Conservation (phyloP, 371 early-diverging fungal species). For the Ordospora colligata region DNA sequence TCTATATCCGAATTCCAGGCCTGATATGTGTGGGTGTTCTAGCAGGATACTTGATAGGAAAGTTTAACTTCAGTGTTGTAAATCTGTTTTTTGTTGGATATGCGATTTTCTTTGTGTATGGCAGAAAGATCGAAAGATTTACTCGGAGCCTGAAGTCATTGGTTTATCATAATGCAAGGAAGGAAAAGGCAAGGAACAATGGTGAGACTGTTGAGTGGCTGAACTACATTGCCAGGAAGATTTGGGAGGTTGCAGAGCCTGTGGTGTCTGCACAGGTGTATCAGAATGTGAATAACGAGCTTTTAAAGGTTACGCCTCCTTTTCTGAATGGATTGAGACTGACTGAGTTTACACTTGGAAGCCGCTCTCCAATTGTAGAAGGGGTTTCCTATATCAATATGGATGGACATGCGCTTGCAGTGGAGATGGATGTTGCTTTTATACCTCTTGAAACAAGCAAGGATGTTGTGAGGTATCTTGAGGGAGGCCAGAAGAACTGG, state of each 20-base stretch:
- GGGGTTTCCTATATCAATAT: constrained; percentile 67
- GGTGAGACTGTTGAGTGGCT: constrained; percentile 85
- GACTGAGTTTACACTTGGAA: constrained; percentile 84
- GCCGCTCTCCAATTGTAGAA: constrained; percentile 78
- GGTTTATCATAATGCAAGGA: constrained; percentile 44
- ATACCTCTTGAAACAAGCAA: constrained; percentile 62
- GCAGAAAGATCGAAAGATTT: constrained; percentile 51
- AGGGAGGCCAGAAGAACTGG: constrained; percentile 64
- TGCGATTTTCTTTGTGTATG: constrained; percentile 52
- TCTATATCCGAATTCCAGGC: constrained; percentile 52
- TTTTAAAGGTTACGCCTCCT: constrained; percentile 63
- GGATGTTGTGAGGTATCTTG: constrained; percentile 37
- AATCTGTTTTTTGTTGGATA: constrained; percentile 55
- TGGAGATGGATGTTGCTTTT: constrained; percentile 37
- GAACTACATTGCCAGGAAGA: constrained; percentile 72
- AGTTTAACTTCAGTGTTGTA: constrained; percentile 37
- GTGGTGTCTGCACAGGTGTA: constrained; percentile 70
- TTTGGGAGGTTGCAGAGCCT: constrained; percentile 90
- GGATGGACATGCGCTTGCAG: constrained; percentile 69
- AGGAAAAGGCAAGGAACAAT: constrained; percentile 24
- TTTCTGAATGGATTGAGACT: constrained; percentile 77
- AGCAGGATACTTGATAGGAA: constrained; percentile 56
- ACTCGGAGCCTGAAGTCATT: constrained; percentile 55
- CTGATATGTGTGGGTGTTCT: constrained; percentile 52
- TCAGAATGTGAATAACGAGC: constrained; percentile 63